Percentiles rank a stretch among this genome's conserved stretches.
Evolutionary conservation across 2,329 filamentous ascomycete species (phyloP).

Genomic region (Bipolaris gigantea): DNA sequence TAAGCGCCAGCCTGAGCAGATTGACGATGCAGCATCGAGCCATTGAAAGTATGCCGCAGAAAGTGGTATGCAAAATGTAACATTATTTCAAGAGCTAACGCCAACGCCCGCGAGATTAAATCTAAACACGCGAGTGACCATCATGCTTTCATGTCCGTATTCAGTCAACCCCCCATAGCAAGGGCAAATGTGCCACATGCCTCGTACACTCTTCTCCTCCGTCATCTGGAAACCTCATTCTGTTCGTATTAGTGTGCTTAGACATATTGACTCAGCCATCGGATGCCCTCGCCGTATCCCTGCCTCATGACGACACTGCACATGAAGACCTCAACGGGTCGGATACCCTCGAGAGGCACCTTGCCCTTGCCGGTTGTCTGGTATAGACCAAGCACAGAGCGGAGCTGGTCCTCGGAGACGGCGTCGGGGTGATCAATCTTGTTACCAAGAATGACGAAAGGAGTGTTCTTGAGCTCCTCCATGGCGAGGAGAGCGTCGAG

Average conservation of each 20-base stretch:
- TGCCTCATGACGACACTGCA: slow-evolving; percentile 98
- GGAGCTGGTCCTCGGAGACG: slow-evolving; percentile 91
- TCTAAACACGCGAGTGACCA: slow-evolving; percentile 12
- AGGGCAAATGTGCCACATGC: slow-evolving; percentile 2
- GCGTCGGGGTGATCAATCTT: slow-evolving; percentile 99
- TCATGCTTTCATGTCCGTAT: slow-evolving; percentile 10
- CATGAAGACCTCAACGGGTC: slow-evolving; percentile 88
- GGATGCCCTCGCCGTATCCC: slow-evolving; percentile 54
- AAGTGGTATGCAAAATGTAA: slow-evolving; percentile 7
- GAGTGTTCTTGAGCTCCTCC: slow-evolving; percentile 95
- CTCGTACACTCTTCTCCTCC: background rate
- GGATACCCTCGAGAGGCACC: slow-evolving; percentile 43
- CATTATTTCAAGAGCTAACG: slow-evolving; percentile 23
- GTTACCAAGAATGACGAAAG: slow-evolving; percentile 95
- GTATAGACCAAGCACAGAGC: slow-evolving; percentile 89
- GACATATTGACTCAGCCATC: slow-evolving; percentile 49
- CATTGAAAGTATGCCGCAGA: background rate
- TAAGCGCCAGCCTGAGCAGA: background rate
- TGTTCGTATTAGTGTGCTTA: slow-evolving; percentile 18
- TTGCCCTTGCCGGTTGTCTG: slow-evolving; percentile 57
- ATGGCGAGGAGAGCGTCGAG: slow-evolving; percentile 90
- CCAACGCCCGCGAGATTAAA: slow-evolving; percentile 19
- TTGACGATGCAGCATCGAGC: background rate
- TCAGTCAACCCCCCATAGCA: background rate
- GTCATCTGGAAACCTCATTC: background rate